Evolutionary conservation across 108 stramenopile genomes (phyloP).

Genomic region (Aurantiochytrium sp.): DNA sequence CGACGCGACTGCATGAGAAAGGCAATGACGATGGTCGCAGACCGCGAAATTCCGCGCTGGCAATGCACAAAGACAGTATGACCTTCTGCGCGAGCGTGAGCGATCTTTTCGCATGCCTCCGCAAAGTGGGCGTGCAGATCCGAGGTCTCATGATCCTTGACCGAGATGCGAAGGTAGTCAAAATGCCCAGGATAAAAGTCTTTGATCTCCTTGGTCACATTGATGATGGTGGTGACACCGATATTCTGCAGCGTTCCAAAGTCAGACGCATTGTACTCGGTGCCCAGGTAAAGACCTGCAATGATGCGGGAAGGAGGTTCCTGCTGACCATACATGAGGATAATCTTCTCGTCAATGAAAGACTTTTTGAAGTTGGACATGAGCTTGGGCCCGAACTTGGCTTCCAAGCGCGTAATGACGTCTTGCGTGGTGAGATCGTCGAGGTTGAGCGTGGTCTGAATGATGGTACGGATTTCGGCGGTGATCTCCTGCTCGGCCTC

Average conservation of each 20-base stretch:
- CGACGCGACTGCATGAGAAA: background rate
- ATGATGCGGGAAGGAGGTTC: background rate
- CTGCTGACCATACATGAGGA: background rate
- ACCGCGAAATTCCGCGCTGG: background rate
- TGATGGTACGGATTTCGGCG: background rate
- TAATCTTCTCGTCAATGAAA: constrained; percentile 3
- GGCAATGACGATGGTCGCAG: constrained; percentile 5
- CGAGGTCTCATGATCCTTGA: background rate
- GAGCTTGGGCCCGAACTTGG: background rate
- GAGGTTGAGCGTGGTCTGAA: background rate
- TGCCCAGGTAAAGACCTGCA: background rate
- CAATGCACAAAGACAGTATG: background rate
- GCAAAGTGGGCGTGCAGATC: background rate
- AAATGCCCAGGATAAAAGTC: background rate
- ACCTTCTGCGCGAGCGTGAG: background rate
- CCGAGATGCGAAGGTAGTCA: background rate
- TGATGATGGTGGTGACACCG: background rate
- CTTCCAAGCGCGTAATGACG: background rate
- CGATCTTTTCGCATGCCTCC: background rate
- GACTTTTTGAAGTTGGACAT: constrained; percentile 7
- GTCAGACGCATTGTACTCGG: constrained; percentile 10
- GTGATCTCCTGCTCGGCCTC: background rate
- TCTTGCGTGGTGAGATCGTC: background rate
- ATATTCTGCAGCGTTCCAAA: background rate
- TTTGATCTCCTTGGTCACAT: constrained; percentile 12